Conservation (phyloP, 768 basidiomycete species). For the Lentinula detonsa region DNA sequence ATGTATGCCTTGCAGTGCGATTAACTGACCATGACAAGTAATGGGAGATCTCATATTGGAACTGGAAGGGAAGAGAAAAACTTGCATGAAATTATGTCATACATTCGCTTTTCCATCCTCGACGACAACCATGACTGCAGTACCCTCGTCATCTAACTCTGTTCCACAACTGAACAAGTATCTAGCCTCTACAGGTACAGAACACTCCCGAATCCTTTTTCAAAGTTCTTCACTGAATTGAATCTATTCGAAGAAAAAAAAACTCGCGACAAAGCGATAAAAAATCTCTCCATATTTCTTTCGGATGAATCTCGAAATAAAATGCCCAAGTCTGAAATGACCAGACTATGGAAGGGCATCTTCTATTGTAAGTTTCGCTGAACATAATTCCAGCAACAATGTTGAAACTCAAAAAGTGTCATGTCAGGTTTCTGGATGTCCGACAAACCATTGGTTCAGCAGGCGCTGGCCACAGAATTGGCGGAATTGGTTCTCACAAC, state of each 20-base stretch:
- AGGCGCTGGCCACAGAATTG: slow-evolving; percentile 80
- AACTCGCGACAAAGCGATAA: slow-evolving; percentile 86
- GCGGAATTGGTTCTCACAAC: slow-evolving; percentile 78
- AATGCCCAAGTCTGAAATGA: slow-evolving; percentile 72
- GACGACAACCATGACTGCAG: slow-evolving; percentile 26
- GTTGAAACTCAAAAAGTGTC: background rate
- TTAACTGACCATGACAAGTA: slow-evolving; percentile 76
- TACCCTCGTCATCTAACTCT: slow-evolving; percentile 14
- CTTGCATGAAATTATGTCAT: background rate
- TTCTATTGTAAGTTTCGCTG: slow-evolving; percentile 73
- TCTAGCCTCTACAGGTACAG: slow-evolving; percentile 83
- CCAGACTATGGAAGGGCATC: slow-evolving; percentile 94
- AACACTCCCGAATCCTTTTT: slow-evolving; percentile 14
- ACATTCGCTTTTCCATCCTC: background rate
- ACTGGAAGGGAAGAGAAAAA: too few relatives aligned
- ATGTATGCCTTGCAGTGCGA: background rate
- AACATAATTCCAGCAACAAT: background rate
- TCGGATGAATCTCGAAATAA: slow-evolving; percentile 57
- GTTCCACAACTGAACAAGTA: slow-evolving; percentile 80
- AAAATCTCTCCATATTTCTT: slow-evolving; percentile 72
- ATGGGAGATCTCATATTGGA: slow-evolving; percentile 62
- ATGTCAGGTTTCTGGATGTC: slow-evolving; percentile 97
- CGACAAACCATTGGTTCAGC: slow-evolving; percentile 95
- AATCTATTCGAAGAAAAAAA: slow-evolving; percentile 63
- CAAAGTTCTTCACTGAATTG: background rate